These are phyloP conservation scores for Suillus placidus DNA, from an alignment of 768 basidiomycete species.

Conservation along the genomic window DNA sequence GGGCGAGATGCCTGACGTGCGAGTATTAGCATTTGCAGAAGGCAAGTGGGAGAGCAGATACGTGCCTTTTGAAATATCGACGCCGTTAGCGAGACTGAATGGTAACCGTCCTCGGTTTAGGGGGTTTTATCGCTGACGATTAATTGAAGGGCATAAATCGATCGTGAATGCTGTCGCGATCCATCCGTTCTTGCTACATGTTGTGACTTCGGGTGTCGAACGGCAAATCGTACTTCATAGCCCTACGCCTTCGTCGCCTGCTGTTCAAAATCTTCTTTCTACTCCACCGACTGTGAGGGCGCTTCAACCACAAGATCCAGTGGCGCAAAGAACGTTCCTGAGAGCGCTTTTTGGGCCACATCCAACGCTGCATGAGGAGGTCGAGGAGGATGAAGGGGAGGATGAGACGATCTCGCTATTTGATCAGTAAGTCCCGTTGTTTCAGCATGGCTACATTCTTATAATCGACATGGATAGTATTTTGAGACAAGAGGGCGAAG, in stretches of 20 bases:
- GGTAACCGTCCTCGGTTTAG: conserved; percentile 38
- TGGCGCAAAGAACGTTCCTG: conserved; percentile 41
- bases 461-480: conserved; percentile 45
- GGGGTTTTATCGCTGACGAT: conserved; percentile 1
- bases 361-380: conserved; percentile 32
- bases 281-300: conserved; percentile 53
- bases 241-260: conserved; percentile 60
- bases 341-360: conserved; percentile 36
- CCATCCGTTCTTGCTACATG: conserved; percentile 68
- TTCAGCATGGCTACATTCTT: conserved; percentile 13
- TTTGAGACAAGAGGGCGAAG: conserved; percentile 55
- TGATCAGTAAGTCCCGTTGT: conserved; percentile 59
- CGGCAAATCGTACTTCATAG: conserved; percentile 69
- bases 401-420: conserved; percentile 62
- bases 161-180: conserved; percentile 77
- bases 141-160: conserved; percentile 61
- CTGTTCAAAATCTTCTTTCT: conserved; percentile 42
- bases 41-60: conserved; percentile 43
- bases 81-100: conserved; percentile 60
- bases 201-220: conserved; percentile 77
- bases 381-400: conserved; percentile 44
- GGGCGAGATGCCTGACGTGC: conserved; percentile 10
- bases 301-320: conserved; percentile 38
- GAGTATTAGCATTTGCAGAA: conserved; percentile 48
- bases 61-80: conserved; percentile 63